These are phyloP conservation scores for Lanmaoa rubissima DNA, from an alignment of 768 basidiomycete species.

Conservation along the genomic window DNA sequence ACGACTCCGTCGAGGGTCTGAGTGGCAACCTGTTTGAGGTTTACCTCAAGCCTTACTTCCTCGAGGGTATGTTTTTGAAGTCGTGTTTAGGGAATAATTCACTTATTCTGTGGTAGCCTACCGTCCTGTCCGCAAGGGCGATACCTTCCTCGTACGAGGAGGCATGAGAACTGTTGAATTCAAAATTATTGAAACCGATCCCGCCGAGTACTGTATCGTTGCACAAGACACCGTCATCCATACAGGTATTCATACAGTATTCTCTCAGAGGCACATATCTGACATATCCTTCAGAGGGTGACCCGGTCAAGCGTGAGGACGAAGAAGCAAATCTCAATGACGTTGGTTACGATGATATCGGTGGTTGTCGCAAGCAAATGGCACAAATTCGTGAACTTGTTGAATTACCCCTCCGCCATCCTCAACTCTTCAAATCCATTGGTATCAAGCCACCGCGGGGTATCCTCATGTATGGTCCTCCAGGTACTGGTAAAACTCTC, in stretches of 20 bases:
- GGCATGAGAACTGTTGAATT: conserved; percentile 99
- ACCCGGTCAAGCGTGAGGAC: conserved; percentile 97
- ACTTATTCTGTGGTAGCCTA: conserved; percentile 53
- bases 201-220: conserved; percentile 97
- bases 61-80: conserved; percentile 62
- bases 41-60: conserved; percentile 98
- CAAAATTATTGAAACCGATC: conserved; percentile 98
- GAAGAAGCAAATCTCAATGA: conserved; percentile 96
- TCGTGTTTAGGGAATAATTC: neutral
- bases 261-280: neutral
- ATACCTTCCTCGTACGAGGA: conserved; percentile 98
- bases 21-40: conserved; percentile 99
- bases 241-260: conserved; percentile 49
- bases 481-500: conserved; percentile 98
- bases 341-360: conserved; percentile 99
- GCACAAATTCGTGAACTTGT: conserved; percentile 99
- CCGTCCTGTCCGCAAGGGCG: conserved; percentile 93
- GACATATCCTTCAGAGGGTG: conserved; percentile 66
- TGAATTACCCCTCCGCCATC: conserved; percentile 95
- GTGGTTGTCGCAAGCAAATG: conserved; percentile 99
- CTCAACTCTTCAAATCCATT: conserved; percentile 99
- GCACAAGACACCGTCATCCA: conserved; percentile 99
- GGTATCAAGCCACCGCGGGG: conserved; percentile 99
- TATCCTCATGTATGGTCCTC: conserved; percentile 98
- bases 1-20: conserved; percentile 96